phyloP scores from a whole-genome alignment of 345 rosid genomes.

The Conringia planisiliqua region DNA sequence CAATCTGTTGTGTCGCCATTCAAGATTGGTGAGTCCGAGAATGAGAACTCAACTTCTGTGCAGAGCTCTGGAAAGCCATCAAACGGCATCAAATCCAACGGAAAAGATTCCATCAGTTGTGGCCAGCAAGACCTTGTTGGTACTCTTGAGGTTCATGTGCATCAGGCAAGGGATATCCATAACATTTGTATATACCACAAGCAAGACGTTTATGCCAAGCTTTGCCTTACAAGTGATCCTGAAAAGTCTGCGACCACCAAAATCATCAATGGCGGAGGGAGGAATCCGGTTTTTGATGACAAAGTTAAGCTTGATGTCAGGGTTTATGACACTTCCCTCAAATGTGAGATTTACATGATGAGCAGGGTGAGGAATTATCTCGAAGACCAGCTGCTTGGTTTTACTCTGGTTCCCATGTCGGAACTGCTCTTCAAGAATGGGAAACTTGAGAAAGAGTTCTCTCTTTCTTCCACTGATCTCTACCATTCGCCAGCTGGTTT shows the following conservation, averaged over 20 bases:
- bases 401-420: slow-evolving; percentile 86
- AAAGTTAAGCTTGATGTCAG: slow-evolving; percentile 61
- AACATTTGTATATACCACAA: slow-evolving; percentile 99
- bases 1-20: slow-evolving; percentile 94
- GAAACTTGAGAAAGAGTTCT: slow-evolving; percentile 80
- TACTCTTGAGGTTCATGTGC: slow-evolving; percentile 65
- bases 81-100: slow-evolving; percentile 41
- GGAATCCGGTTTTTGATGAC: slow-evolving; percentile 92
- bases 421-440: slow-evolving; percentile 73
- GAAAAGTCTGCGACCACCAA: slow-evolving; percentile 74
- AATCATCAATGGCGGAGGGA: slow-evolving; percentile 97
- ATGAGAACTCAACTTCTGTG: slow-evolving; percentile 39
- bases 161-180: slow-evolving; percentile 95
- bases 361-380: slow-evolving; percentile 97
- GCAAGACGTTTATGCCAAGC: slow-evolving; percentile 98
- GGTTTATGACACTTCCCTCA: slow-evolving; percentile 69
- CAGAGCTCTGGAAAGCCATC: slow-evolving; percentile 35
- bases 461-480: slow-evolving; percentile 92
- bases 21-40: slow-evolving; percentile 56
- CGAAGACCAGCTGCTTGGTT: slow-evolving; percentile 93
- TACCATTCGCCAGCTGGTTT: slow-evolving; percentile 98
- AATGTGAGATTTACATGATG: slow-evolving; percentile 96
- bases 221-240: slow-evolving; percentile 85
- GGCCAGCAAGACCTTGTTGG: slow-evolving; percentile 52
- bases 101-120: slow-evolving; percentile 35